Conservation (phyloP, 345 rosid species). For the Abelmoschus esculentus region DNA sequence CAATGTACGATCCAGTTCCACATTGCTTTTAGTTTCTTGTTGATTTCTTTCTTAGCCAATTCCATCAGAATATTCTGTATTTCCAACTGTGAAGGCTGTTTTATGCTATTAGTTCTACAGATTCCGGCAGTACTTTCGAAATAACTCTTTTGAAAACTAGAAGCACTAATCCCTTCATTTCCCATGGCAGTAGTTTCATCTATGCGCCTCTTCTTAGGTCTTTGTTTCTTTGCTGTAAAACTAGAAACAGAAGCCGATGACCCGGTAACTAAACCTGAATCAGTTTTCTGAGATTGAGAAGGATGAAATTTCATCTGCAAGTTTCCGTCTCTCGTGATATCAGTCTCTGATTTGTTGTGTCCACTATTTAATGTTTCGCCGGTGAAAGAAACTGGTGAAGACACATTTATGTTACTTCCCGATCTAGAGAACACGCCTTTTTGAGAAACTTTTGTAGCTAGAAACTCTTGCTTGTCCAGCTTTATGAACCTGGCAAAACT, state of each 20-base stretch:
- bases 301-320: conserved; percentile 11
- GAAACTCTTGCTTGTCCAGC: conserved; percentile 4
- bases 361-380: conserved; percentile 23
- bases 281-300: conserved; percentile 19
- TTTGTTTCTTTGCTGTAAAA: conserved; percentile 14
- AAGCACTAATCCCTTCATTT: background rate
- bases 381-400: conserved; percentile 8
- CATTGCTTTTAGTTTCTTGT: conserved; percentile 20
- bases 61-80: conserved; percentile 24
- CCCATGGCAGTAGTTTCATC: conserved; percentile 10
- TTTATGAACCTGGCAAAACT: conserved; percentile 3
- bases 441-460: conserved; percentile 1
- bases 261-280: conserved; percentile 9
- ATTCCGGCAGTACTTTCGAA: background rate
- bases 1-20: conserved; percentile 10
- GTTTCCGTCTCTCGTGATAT: conserved; percentile 7
- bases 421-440: background rate
- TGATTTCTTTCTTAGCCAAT: conserved; percentile 32
- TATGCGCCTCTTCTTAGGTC: conserved; percentile 23
- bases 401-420: conserved; percentile 6
- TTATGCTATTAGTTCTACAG: background rate
- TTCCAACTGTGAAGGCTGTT: conserved; percentile 21
- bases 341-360: conserved; percentile 10
- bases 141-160: conserved; percentile 8
- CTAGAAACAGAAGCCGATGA: conserved; percentile 2